Evolutionary conservation across 345 rosid genomes (phyloP), one percentile per base, ranked within the genome.

Genomic region (Geranium rotundifolium): DNA sequence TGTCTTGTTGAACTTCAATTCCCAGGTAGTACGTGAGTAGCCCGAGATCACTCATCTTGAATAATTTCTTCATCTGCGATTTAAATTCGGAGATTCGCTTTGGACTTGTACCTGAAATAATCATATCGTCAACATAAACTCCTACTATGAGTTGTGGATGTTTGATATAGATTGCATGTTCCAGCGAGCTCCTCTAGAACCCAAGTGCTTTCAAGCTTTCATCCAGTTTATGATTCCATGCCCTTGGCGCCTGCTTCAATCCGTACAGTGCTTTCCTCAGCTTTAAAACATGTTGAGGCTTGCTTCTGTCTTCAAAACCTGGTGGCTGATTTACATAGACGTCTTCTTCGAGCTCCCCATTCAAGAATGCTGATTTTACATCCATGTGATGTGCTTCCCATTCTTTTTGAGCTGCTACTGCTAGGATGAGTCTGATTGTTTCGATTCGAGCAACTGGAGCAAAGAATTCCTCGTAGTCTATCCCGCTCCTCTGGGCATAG

Each of bases 361-460:
- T 63, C 7, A 69, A 4, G 52, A 69, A 63, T 17, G 60, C 58
- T n/a, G 23, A 56, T 7, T 56, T 56, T 3, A 56, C 23, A n/a
- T 56, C 23, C 7, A 56, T 19, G 19, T 57, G 52, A 29, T 46
- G 57, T 18, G 63, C 58, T 15, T 8, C 49, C 68, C 19, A 58
- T 7, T 19, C 15, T 5, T 50, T 41, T 69, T 58, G 29, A 0
- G 54, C 3, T 1, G 30, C 54, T 14, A 50, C n/a, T 7, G 34
- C 14, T 49, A 69, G 64, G 7, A 69, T 49, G 1, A 64, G 6
- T 50, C 52, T 57, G 13, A 69, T 59, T 14, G 10, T 69, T 58
- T 69, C 0, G 27, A 64, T 46, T 1, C 23, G 49, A 4, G 63
- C 63, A 14, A 69, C 19, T 0, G 39, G 68, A 29, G 60, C 7